phyloP scores from a whole-genome alignment of 75 land plant species.

The Cryptomeria japonica region DNA sequence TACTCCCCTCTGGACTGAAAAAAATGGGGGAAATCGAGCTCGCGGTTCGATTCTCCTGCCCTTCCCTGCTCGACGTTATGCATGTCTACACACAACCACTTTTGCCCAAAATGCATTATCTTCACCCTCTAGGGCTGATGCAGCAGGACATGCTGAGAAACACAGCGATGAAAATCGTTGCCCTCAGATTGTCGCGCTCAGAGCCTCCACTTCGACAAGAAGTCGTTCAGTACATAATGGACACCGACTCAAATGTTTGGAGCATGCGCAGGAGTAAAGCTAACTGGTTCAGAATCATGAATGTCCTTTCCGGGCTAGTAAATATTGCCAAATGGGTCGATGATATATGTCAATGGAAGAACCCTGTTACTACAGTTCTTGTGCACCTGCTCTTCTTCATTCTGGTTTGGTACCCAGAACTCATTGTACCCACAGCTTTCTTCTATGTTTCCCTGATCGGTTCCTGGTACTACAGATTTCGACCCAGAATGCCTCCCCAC shows the following conservation, averaged over 20 bases:
- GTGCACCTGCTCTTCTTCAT: slow-evolving; percentile 78
- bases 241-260: slow-evolving; percentile 75
- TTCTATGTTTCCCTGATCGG: slow-evolving; percentile 76
- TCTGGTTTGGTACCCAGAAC: slow-evolving; percentile 84
- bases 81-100: slow-evolving; percentile 62
- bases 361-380: slow-evolving; percentile 69
- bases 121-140: slow-evolving; percentile 68
- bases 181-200: slow-evolving; percentile 53
- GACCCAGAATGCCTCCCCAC: slow-evolving; percentile 69
- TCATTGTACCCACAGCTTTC: slow-evolving; percentile 68
- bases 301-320: slow-evolving; percentile 52
- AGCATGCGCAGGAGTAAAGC: slow-evolving; percentile 82
- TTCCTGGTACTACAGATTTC: slow-evolving; percentile 80
- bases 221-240: slow-evolving; percentile 82
- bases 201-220: slow-evolving; percentile 83
- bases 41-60: slow-evolving; percentile 71
- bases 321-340: slow-evolving; percentile 74
- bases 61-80: slow-evolving; percentile 52
- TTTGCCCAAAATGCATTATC: slow-evolving; percentile 83
- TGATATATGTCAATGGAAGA: slow-evolving; percentile 69
- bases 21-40: slow-evolving; percentile 92
- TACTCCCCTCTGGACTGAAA: slow-evolving; percentile 62
- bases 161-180: slow-evolving; percentile 67
- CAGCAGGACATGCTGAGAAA: slow-evolving; percentile 65
- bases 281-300: slow-evolving; percentile 81